Conservation (phyloP, 2,329 filamentous ascomycete species). For the Lecanicillium sp. region DNA sequence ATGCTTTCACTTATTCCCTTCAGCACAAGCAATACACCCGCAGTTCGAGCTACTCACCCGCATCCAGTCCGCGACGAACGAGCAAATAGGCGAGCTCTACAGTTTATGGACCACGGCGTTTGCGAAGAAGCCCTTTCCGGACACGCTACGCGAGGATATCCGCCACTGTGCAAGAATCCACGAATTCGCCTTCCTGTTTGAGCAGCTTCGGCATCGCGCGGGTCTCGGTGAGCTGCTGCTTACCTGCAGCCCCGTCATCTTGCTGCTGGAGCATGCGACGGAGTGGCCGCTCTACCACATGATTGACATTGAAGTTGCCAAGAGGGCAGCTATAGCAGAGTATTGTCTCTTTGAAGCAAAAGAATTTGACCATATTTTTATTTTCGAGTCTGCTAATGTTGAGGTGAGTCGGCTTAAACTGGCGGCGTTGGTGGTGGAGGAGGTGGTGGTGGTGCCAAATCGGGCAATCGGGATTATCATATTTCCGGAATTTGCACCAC, state of each 20-base stretch:
- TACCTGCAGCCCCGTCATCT: neutral
- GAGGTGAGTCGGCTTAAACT: conserved; percentile 6
- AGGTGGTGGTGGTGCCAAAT: neutral
- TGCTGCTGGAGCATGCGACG: neutral
- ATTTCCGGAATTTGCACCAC: conserved; percentile 9
- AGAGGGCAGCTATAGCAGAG: neutral
- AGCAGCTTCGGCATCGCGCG: neutral
- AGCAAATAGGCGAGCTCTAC: too few relatives aligned
- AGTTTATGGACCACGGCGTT: too few relatives aligned
- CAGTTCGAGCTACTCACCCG: neutral
- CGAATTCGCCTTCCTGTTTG: conserved; percentile 11
- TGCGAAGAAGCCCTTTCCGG: too few relatives aligned
- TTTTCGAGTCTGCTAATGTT: conserved; percentile 8
- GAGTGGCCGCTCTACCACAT: conserved; percentile 2
- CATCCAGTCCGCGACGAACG: too few relatives aligned
- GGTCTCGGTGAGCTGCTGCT: too few relatives aligned
- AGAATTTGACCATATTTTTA: conserved; percentile 6
- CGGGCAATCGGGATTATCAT: conserved; percentile 12
- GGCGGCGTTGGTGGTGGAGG: neutral
- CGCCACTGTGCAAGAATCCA: conserved; percentile 1
- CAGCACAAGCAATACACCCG: neutral
- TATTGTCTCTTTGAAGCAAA: conserved; percentile 6
- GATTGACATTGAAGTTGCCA: neutral
- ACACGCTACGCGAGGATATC: neutral
- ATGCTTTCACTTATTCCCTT: conserved; percentile 6